Evolutionary conservation across 73 alveolate species (phyloP).

Genomic region (Symbiodinium natans): DNA sequence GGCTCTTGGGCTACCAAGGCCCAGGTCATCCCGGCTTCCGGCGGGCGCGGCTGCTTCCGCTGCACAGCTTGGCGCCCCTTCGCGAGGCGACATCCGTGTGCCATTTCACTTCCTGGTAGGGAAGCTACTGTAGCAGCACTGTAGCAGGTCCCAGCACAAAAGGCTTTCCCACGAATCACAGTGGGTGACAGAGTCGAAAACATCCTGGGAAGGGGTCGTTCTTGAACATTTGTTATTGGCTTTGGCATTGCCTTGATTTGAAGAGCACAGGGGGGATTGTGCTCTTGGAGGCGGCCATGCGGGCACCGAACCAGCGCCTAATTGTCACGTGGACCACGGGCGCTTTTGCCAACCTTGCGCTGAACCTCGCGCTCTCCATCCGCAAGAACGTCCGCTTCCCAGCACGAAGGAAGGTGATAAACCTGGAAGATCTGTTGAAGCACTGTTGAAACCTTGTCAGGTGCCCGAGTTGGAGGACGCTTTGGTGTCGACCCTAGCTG

Average conservation of each 20-base stretch:
- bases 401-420: background rate
- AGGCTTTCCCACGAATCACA: background rate
- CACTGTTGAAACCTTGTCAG: background rate
- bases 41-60: background rate
- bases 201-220: too few species aligned
- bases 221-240: too few species aligned
- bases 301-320: background rate
- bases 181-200: background rate
- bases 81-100: background rate
- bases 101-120: too few species aligned
- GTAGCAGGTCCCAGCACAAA: too few species aligned
- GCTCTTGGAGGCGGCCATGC: background rate
- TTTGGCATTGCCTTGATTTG: too few species aligned
- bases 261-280: background rate
- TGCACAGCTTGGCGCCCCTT: constrained; percentile 12
- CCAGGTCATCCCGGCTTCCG: background rate
- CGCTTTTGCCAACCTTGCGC: constrained; percentile 46
- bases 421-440: too few species aligned
- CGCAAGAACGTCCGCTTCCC: constrained; percentile 8
- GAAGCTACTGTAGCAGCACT: too few species aligned
- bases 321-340: constrained; percentile 71
- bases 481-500: constrained; percentile 1
- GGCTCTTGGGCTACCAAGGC: background rate
- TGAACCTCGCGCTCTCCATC: constrained; percentile 62
- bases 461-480: constrained; percentile 25